phyloP scores from a whole-genome alignment of 805 yeast species.

The Schizosaccharomyces octosporus region DNA sequence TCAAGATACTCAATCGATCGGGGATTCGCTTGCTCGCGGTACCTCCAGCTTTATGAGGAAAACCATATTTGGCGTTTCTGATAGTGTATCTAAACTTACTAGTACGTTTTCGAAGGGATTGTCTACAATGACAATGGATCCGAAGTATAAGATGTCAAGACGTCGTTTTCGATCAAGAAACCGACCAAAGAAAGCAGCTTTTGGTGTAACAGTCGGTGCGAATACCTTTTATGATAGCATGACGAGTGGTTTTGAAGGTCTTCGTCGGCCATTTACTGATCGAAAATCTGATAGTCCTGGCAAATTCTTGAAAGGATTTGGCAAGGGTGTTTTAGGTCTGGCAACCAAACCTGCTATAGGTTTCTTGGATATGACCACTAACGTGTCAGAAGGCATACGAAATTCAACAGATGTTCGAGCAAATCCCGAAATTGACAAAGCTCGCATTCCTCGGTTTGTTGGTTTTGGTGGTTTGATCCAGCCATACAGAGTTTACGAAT shows the following conservation, averaged over 20 bases:
- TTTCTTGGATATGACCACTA: constrained; percentile 70
- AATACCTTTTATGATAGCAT: constrained; percentile 67
- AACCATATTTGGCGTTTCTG: constrained; percentile 83
- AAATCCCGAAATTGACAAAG: constrained; percentile 47
- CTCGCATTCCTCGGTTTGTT: constrained; percentile 60
- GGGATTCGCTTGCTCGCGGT: constrained; percentile 88
- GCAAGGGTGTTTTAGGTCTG: constrained; percentile 79
- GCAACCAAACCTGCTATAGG: constrained; percentile 97
- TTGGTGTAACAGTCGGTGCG: constrained; percentile 73
- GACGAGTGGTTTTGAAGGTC: constrained; percentile 68
- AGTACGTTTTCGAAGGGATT: constrained; percentile 88
- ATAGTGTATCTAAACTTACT: constrained; percentile 75
- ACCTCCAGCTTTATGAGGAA: constrained; percentile 82
- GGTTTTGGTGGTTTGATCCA: constrained; percentile 46
- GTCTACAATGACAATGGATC: constrained; percentile 71
- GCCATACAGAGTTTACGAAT: constrained; percentile 49
- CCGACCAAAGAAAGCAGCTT: constrained; percentile 60
- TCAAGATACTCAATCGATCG: constrained; percentile 89
- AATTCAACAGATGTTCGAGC: constrained; percentile 81
- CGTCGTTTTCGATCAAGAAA: constrained; percentile 52
- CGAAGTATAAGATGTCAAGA: constrained; percentile 58
- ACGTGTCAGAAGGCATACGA: constrained; percentile 78
- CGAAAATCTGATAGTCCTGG: constrained; percentile 64
- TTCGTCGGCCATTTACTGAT: constrained; percentile 72
- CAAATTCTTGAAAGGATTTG: constrained; percentile 83